phyloP scores from a whole-genome alignment of 1,139 yeast species.

The Yamadazyma atlantica region DNA sequence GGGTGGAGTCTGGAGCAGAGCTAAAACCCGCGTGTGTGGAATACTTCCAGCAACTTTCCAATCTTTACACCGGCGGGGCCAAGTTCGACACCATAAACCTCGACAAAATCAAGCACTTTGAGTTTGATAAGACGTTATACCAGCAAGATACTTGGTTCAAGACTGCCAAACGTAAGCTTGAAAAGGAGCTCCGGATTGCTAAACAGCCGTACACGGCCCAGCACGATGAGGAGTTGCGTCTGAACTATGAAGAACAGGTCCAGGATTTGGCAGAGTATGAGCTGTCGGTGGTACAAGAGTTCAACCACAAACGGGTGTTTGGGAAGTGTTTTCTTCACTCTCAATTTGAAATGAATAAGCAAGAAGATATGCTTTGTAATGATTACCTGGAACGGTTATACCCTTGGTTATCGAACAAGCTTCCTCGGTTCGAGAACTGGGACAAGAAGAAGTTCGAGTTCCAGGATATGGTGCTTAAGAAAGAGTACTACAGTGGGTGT shows the following conservation, averaged over 20 bases:
- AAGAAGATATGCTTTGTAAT: conserved; percentile 12
- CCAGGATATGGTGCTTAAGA: conserved; percentile 13
- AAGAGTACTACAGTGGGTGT: conserved; percentile 11
- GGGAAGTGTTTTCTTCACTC: conserved; percentile 27
- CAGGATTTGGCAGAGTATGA: conserved; percentile 22
- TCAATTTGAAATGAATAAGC: conserved; percentile 1
- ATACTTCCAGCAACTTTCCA: conserved; percentile 15
- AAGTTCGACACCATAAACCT: conserved; percentile 18
- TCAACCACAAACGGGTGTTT: conserved; percentile 29
- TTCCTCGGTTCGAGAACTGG: conserved; percentile 22
- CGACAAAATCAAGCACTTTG: conserved; percentile 16
- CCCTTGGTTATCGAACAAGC: conserved; percentile 22
- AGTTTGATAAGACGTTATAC: conserved; percentile 23
- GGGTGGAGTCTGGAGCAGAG: too few relatives aligned
- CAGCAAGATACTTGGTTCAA: conserved; percentile 28
- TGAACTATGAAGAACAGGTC: conserved; percentile 12
- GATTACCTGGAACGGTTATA: conserved; percentile 16
- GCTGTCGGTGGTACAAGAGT: conserved; percentile 18
- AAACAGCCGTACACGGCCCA: conserved; percentile 13
- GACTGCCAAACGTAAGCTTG: conserved; percentile 14
- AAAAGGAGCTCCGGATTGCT: conserved; percentile 14
- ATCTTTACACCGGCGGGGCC: conserved; percentile 9
- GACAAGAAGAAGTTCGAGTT: conserved; percentile 10
- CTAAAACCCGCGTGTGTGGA: too few relatives aligned
- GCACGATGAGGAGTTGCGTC: conserved; percentile 15